These are phyloP conservation scores for Gryganskiella cystojenkinii DNA, from an alignment of 192 early-diverging fungal genomes.

Conservation along the genomic window DNA sequence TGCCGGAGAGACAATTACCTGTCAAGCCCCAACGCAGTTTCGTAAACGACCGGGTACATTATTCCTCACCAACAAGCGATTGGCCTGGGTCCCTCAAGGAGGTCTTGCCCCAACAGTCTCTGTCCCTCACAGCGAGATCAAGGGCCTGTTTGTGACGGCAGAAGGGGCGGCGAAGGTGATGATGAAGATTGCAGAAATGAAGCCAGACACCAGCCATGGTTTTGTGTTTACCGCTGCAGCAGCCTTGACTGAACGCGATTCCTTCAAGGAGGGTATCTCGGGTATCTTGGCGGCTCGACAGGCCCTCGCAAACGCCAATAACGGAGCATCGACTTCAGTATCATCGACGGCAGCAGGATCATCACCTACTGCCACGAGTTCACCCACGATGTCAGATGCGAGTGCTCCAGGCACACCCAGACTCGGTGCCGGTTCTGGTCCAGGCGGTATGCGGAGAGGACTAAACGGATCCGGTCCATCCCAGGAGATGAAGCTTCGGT, in stretches of 20 bases:
- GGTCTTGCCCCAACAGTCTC: constrained; percentile 56
- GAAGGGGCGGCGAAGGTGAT: constrained; percentile 61
- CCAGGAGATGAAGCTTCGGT: constrained; percentile 69
- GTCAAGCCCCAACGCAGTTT: constrained; percentile 13
- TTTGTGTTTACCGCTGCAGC: constrained; percentile 59
- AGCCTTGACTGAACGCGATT: constrained; percentile 57
- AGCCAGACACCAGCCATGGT: constrained; percentile 48
- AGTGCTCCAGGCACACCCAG: constrained; percentile 55
- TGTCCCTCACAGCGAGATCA: constrained; percentile 58
- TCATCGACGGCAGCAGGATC: constrained; percentile 7
- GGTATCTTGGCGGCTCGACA: constrained; percentile 51
- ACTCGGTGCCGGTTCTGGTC: constrained; percentile 1
- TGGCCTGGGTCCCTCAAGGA: constrained; percentile 64
- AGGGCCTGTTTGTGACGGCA: constrained; percentile 56
- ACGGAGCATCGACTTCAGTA: constrained; percentile 2
- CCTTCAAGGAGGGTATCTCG: constrained; percentile 59
- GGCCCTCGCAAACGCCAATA: background rate
- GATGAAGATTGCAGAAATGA: constrained; percentile 61
- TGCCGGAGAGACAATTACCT: constrained; percentile 30
- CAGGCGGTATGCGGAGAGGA: constrained; percentile 14
- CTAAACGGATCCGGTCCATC: constrained; percentile 53
- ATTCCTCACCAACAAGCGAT: constrained; percentile 63
- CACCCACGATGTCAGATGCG: constrained; percentile 18
- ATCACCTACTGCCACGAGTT: constrained; percentile 12
- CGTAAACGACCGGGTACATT: constrained; percentile 54